Evolutionary conservation across 176 grass and related monocot species (phyloP).

Genomic region (Aegilops sharonensis): DNA sequence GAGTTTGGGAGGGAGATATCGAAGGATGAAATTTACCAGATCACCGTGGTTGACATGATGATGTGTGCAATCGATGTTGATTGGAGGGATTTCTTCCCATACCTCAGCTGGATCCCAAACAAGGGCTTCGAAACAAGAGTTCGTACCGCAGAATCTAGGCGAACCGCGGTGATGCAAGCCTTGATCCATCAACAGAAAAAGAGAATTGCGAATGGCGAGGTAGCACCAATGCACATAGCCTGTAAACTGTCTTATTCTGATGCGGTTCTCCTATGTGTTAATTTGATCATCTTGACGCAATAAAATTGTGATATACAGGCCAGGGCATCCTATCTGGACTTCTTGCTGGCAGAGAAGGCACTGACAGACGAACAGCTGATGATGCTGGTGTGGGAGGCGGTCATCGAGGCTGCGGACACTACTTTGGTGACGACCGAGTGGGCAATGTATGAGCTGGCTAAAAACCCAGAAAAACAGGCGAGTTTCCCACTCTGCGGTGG

Average conservation of each 20-base stretch:
- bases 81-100: constrained; percentile 98
- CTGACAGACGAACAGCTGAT: constrained; percentile 66
- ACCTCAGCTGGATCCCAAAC: constrained; percentile 86
- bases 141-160: constrained; percentile 34
- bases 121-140: constrained; percentile 62
- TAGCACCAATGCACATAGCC: neutral
- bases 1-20: constrained; percentile 64
- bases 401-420: constrained; percentile 83
- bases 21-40: constrained; percentile 55
- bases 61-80: constrained; percentile 83
- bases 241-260: neutral
- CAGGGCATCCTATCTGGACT: constrained; percentile 63
- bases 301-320: constrained; percentile 29
- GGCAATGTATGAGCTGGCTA: constrained; percentile 85
- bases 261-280: neutral
- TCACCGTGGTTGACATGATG: constrained; percentile 69
- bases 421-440: constrained; percentile 75
- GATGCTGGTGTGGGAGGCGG: constrained; percentile 63
- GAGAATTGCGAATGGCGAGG: constrained; percentile 62
- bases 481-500: neutral
- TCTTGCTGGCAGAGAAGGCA: constrained; percentile 54
- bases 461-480: constrained; percentile 66
- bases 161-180: constrained; percentile 47
- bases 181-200: constrained; percentile 66
- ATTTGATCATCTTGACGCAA: neutral